Conservation (phyloP, 345 rosid genomes). For the Gynandropsis gynandra region DNA sequence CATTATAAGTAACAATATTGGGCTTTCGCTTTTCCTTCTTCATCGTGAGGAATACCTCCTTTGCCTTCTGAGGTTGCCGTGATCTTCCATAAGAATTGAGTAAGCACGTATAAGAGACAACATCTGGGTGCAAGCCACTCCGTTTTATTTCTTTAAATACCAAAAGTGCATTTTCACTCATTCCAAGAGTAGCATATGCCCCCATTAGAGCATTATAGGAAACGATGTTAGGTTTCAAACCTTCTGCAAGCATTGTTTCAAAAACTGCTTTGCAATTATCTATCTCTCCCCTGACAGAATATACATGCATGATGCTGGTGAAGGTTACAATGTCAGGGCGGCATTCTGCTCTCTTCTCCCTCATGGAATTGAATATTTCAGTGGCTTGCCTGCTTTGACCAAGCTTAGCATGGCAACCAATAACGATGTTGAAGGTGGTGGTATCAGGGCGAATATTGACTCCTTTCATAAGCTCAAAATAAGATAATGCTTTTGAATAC, state of each 20-base stretch:
- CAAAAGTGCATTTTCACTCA: slow-evolving; percentile 67
- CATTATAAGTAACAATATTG: slow-evolving; percentile 70
- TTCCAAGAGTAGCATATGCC: slow-evolving; percentile 81
- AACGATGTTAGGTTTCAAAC: slow-evolving; percentile 69
- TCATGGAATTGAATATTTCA: slow-evolving; percentile 72
- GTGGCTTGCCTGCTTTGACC: slow-evolving; percentile 65
- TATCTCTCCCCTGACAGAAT: slow-evolving; percentile 65
- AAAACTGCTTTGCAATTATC: slow-evolving; percentile 71
- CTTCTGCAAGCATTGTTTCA: slow-evolving; percentile 74
- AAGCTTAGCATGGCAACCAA: slow-evolving; percentile 68
- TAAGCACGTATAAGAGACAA: slow-evolving; percentile 72
- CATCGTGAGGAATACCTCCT: slow-evolving; percentile 66
- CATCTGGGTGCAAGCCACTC: slow-evolving; percentile 63
- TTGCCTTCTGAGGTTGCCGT: slow-evolving; percentile 62
- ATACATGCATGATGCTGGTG: slow-evolving; percentile 69
- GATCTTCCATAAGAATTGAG: slow-evolving; percentile 92
- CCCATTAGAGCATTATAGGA: slow-evolving; percentile 71
- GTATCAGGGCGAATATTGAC: slow-evolving; percentile 77
- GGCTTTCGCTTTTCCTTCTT: slow-evolving; percentile 62
- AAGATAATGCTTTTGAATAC: slow-evolving; percentile 72
- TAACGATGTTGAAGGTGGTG: slow-evolving; percentile 75
- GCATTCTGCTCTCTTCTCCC: slow-evolving; percentile 61
- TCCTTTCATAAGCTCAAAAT: slow-evolving; percentile 86
- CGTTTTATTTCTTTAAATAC: slow-evolving; percentile 61
- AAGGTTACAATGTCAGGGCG: slow-evolving; percentile 73